Evolutionary conservation across 202 grass and related monocot genomes (phyloP).

Genomic region (Musa balbisiana): DNA sequence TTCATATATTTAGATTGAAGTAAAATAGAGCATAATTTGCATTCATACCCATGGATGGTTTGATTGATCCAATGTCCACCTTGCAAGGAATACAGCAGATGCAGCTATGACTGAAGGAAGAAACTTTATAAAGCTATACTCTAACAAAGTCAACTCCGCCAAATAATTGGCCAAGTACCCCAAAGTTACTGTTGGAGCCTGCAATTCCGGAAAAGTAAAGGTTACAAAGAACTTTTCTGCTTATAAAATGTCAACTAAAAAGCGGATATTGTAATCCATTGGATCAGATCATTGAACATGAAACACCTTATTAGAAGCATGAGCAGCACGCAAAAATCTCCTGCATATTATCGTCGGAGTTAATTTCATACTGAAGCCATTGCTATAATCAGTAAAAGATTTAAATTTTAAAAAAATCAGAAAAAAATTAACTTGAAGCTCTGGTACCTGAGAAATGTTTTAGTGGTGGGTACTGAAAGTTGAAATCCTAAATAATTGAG

Average conservation of each 20-base stretch:
- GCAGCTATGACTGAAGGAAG: constrained; percentile 74
- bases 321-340: constrained; percentile 83
- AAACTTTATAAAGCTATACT: constrained; percentile 64
- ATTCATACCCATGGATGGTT: constrained; percentile 65
- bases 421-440: constrained; percentile 9
- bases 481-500: constrained; percentile 56
- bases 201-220: constrained; percentile 4
- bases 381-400: no score
- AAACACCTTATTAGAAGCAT: constrained; percentile 47
- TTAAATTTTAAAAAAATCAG: constrained; percentile 1
- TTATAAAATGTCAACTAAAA: no score
- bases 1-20: constrained; percentile 12
- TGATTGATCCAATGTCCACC: constrained; percentile 79
- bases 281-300: not conserved
- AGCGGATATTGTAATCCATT: not conserved
- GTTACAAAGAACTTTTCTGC: no score
- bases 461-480: constrained; percentile 74
- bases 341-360: constrained; percentile 25
- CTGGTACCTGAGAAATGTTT: constrained; percentile 78
- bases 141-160: constrained; percentile 61
- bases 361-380: no score
- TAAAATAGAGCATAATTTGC: not conserved
- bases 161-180: constrained; percentile 75
- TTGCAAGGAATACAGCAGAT: constrained; percentile 77
- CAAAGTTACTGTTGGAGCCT: constrained; percentile 41